Base-by-base conservation (phyloP, 257 asterid species). In the Craterostigma plantagineum region DNA sequence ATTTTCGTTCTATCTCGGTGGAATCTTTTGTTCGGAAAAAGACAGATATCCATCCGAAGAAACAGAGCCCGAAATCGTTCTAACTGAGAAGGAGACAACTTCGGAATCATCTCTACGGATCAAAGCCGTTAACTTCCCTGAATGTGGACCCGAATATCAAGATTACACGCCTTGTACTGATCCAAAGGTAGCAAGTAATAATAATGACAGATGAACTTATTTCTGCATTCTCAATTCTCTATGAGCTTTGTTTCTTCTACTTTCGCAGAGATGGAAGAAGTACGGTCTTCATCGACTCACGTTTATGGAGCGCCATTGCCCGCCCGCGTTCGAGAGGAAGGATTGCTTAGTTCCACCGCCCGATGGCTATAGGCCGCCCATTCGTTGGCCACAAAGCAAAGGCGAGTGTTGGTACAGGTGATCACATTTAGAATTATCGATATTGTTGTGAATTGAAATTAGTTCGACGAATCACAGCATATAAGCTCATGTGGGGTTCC, bases 111-210 rank as follows among this genome's bases (percentile, higher is more conserved):
- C 92, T 60, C 66, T 73, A 46, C 92, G 73, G 54, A 51, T 65
- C n/a, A 8, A 66, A 58, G 63, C 81, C 33, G 63, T 52, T 17
- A 64, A 64, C 45, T 79, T 90, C 55, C 56, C 87, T 5, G 87
- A 74, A 41, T 90, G 99, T 56, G 55, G 75, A 45, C 62, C 79
- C 7, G 90, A 77, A 46, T 60, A 52, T 53, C 99, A 83, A 60
- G 99, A 77, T 57, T 83, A 77, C 70, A 83, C 99, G 0, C 99
- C 99, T 7, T 90, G 99, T 79, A 90, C 99, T 10, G 99, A 90
- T 77, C 99, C 99, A 13, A 79, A 61, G 77, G 98, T 90, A 41
- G 50, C 33, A 33, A 30, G 14, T 30, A 30, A 16, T 16, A 3
- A 15, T 7, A 15, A 43, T 41, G 15, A 14, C 12, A 14, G 8